Evolutionary conservation across 495 filamentous ascomycete genomes (phyloP).

Genomic region (Podospora conica): DNA sequence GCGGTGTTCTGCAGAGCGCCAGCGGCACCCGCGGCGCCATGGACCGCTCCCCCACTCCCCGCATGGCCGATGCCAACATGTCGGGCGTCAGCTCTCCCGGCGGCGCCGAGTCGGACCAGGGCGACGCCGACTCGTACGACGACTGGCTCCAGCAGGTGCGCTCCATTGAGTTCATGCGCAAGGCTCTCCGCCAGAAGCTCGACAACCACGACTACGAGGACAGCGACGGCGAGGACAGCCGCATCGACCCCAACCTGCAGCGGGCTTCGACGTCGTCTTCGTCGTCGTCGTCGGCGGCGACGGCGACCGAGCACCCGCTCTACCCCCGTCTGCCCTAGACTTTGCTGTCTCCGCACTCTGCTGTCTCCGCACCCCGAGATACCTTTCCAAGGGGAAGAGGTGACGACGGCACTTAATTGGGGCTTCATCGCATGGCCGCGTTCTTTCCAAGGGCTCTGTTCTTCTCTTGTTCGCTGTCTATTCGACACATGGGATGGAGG

Average conservation of each 20-base stretch:
- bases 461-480: not conserved
- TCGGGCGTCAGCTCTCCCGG: slow-evolving; percentile 39
- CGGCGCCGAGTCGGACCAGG: slow-evolving; percentile 37
- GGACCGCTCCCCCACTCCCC: slow-evolving; percentile 48
- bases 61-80: slow-evolving; percentile 34
- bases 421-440: not conserved
- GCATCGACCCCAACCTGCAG: slow-evolving; percentile 23
- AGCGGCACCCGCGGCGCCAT: slow-evolving; percentile 43
- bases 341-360: too few species aligned
- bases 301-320: slow-evolving; percentile 6
- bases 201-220: slow-evolving; percentile 58
- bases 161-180: slow-evolving; percentile 66
- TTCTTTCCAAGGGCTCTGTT: not conserved
- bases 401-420: too few species aligned
- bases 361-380: too few species aligned
- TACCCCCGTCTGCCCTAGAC: slow-evolving; percentile 16
- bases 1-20: slow-evolving; percentile 76
- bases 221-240: slow-evolving; percentile 19
- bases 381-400: too few species aligned
- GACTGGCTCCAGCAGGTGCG: slow-evolving; percentile 81
- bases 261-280: too few species aligned
- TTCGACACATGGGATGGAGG: not conserved
- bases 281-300: too few species aligned
- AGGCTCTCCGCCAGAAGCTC: slow-evolving; percentile 59
- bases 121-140: slow-evolving; percentile 53